A percentile compares a stretch with the other conserved stretches of the same genome.
These are phyloP conservation scores for Golubevia sp. DNA, from an alignment of 1,284 basidiomycete genomes.

Conservation along the genomic window DNA sequence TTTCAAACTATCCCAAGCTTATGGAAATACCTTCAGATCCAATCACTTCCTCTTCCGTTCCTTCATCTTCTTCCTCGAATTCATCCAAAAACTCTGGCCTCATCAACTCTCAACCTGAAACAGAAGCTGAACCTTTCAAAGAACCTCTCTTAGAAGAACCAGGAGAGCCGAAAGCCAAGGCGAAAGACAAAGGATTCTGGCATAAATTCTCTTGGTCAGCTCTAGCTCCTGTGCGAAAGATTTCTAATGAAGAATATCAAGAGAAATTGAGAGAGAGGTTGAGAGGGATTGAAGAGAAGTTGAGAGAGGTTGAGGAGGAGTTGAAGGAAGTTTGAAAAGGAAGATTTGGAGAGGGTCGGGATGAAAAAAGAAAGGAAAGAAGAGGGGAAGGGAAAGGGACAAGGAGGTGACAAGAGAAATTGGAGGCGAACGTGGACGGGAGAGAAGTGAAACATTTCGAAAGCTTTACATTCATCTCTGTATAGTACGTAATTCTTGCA, in stretches of 20 bases:
- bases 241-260: slow-evolving; percentile 38
- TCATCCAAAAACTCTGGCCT: no score
- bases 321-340: slow-evolving; percentile 15
- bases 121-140: not conserved
- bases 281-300: slow-evolving; percentile 17
- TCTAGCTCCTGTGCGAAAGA: slow-evolving; percentile 22
- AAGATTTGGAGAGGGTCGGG: no score
- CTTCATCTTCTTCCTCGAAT: not conserved
- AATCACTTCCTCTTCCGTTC: not conserved
- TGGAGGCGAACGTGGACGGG: no score
- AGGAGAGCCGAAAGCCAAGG: not conserved
- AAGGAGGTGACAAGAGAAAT: not conserved
- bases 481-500: no score
- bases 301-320: slow-evolving; percentile 22
- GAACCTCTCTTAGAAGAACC: not conserved
- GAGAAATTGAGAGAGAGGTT: slow-evolving; percentile 19
- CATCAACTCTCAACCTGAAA: no score
- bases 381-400: no score
- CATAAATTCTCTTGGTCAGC: slow-evolving; percentile 17
- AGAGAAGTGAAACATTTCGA: no score
- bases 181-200: not conserved
- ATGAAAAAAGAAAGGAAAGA: not conserved
- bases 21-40: not conserved
- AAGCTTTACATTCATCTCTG: no score
- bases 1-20: not conserved